phyloP scores from a whole-genome alignment of 495 filamentous ascomycete species.

The Ramalina peruviana region DNA sequence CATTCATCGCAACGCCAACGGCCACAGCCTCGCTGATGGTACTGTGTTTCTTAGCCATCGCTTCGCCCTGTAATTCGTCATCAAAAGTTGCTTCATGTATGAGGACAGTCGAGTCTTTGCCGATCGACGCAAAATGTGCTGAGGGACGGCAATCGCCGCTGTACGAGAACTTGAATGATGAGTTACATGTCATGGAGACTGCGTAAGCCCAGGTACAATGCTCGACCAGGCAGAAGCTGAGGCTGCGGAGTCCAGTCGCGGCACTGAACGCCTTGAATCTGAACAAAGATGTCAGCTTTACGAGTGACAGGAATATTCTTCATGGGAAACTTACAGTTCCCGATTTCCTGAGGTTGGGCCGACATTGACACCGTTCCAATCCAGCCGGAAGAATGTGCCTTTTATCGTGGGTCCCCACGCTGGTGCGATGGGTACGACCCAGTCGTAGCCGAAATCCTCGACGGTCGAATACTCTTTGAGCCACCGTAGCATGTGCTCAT shows the following conservation, averaged over 20 bases:
- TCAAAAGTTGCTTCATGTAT: constrained; percentile 96
- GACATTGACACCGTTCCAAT: constrained; percentile 10
- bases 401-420: neutral
- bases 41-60: constrained; percentile 76
- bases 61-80: constrained; percentile 63
- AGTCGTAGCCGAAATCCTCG: constrained; percentile 61
- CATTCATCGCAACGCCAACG: constrained; percentile 64
- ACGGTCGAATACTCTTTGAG: constrained; percentile 63
- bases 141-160: constrained; percentile 86
- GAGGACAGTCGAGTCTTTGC: constrained; percentile 59
- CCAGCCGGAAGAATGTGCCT: neutral
- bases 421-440: constrained; percentile 33
- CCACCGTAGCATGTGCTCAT: constrained; percentile 53
- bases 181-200: constrained; percentile 58
- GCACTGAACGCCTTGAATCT: constrained; percentile 17
- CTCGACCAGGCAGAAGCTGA: constrained; percentile 44
- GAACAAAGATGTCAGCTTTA: too few relatives aligned
- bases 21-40: constrained; percentile 73
- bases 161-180: constrained; percentile 76
- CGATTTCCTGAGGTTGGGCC: constrained; percentile 9
- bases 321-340: constrained; percentile 6
- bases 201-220: constrained; percentile 76
- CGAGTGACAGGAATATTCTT: neutral
- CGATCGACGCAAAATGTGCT: constrained; percentile 50
- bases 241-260: constrained; percentile 29